These are phyloP conservation scores for Phialophora expanda DNA, from an alignment of 2,329 filamentous ascomycete species.

Conservation along the genomic window DNA sequence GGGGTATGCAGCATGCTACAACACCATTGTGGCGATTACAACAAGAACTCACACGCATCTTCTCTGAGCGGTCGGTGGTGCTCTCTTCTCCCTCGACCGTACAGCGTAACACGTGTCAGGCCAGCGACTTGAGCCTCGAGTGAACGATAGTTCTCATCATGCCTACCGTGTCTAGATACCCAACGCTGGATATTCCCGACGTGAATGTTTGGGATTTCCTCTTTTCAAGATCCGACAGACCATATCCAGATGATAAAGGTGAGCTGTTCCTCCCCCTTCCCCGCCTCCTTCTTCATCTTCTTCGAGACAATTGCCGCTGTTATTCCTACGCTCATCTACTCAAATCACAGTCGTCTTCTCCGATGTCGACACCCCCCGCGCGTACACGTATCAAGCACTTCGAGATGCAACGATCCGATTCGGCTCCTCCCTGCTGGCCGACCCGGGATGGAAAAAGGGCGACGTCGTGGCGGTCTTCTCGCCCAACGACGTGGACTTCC, in stretches of 20 bases:
- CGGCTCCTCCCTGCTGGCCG: background rate
- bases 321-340: background rate
- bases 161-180: background rate
- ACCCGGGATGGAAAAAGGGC: slow-evolving; percentile 72
- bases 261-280: background rate
- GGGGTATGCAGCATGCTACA: too few species aligned
- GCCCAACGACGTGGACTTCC: slow-evolving; percentile 64
- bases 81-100: too few species aligned
- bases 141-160: background rate
- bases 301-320: background rate
- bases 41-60: too few species aligned
- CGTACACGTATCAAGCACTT: background rate
- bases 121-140: background rate
- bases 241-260: slow-evolving; percentile 1
- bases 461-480: slow-evolving; percentile 82
- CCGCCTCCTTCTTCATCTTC: background rate
- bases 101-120: too few species aligned
- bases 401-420: slow-evolving; percentile 1
- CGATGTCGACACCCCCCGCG: background rate
- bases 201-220: slow-evolving; percentile 3
- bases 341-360: background rate
- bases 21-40: too few species aligned
- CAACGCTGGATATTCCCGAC: slow-evolving; percentile 2
- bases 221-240: background rate
- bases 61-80: too few species aligned